Conservation (phyloP, 192 early-diverging fungal species). For the Rhizoclosmatium globosum region DNA sequence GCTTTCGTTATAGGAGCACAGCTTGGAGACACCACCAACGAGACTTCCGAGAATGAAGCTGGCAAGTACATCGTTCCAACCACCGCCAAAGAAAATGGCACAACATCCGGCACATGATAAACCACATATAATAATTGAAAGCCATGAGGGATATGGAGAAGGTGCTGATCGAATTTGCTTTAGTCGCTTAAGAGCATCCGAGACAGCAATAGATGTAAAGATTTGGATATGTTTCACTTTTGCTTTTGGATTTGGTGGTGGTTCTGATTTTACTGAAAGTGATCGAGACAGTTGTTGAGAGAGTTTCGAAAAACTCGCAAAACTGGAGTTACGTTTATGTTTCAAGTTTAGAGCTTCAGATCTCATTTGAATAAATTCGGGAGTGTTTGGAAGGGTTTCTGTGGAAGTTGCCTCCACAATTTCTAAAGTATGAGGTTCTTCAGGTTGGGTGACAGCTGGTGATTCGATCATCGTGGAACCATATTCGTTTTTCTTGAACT, state of each 20-base stretch:
- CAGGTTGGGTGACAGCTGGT: too few relatives aligned
- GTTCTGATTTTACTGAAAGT: neutral
- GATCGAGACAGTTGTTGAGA: too few relatives aligned
- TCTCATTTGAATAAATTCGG: too few relatives aligned
- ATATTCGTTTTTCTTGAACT: neutral
- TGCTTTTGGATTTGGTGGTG: neutral
- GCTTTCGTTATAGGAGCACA: neutral
- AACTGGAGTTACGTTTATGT: too few relatives aligned
- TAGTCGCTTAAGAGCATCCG: slow-evolving; percentile 39
- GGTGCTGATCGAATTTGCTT: slow-evolving; percentile 43
- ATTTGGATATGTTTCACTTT: slow-evolving; percentile 11
- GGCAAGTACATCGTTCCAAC: slow-evolving; percentile 43
- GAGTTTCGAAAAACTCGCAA: too few relatives aligned
- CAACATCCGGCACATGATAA: slow-evolving; percentile 30
- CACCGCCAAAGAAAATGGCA: slow-evolving; percentile 46
- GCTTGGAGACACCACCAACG: slow-evolving; percentile 18
- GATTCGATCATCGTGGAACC: too few relatives aligned
- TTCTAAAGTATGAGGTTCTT: too few relatives aligned
- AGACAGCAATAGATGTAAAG: slow-evolving; percentile 44
- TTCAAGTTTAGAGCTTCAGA: too few relatives aligned
- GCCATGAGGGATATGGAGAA: slow-evolving; percentile 44
- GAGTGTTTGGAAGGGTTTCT: too few relatives aligned
- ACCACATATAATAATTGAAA: slow-evolving; percentile 33
- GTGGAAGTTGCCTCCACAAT: too few relatives aligned
- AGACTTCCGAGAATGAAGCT: slow-evolving; percentile 29